Evolutionary conservation across 2,329 filamentous ascomycete species (phyloP), one percentile per base, ranked within the genome.

Genomic region (Blumeria hordei): DNA sequence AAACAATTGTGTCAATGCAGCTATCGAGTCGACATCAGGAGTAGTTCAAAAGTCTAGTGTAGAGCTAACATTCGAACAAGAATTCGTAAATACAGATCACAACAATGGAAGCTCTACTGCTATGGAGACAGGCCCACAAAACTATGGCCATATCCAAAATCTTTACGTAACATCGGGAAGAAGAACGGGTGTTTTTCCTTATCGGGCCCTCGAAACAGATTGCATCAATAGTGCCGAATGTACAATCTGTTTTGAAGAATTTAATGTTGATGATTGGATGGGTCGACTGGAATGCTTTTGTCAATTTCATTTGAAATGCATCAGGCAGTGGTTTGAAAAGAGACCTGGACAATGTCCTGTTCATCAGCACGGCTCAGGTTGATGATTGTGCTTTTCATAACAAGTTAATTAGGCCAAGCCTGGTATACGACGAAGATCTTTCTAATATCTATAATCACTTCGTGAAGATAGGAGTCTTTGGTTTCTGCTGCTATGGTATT

Each of bases 181-280:
- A 18, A 68, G 72, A 55, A 78, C 75, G 0, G 76, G 77, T 54
- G 78, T 82, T 70, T 79, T 81, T 59, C 74, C 76, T 0, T 83
- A 83, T 60, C 59, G 69, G 21, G 78, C 79, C 1, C 81, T 78
- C 9, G 79, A 81, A 62, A 83, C 82, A 67, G 79, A 83, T 64
- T 81, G 77, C 60, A 72, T 80, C n/a, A 76, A 80, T 59, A 75
- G 76, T 56, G 78, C 77, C 3, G 79, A 83, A 66, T 82, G 78
- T 63, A 81, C 77, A 5, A 82, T 83, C 53, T 83, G 79, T 60
- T 69, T 83, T 2, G 79, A 82, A 61, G 78, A 82, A 63, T 81
- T 80, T 58, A 72, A 76, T 57, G 76, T 74, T 0, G 78, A 78
- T 1, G 72, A 75, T 33, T 66, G 71, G 32, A 81, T 83, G 78